Evolutionary conservation across 805 yeast species (phyloP), one percentile per base, ranked within the genome.

Genomic region (Blastobotrys terrestris): DNA sequence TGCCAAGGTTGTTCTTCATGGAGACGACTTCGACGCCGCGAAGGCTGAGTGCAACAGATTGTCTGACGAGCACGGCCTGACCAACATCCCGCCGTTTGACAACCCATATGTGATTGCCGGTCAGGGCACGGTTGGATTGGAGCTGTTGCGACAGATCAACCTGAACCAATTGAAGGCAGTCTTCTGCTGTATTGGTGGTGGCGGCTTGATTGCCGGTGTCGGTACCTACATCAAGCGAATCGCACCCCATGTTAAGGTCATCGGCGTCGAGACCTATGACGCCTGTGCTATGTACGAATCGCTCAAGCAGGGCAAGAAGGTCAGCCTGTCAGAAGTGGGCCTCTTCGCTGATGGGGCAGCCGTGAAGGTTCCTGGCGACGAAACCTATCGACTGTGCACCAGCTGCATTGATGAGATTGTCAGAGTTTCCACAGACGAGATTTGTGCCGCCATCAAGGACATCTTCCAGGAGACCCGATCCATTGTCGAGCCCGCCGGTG

Each of bases 81-180:
- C 94, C 3, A 85, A 89, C 62, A 87, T 94, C 45, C 99, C 99
- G n/a, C 99, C 99, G 0, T 94, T 94, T 67, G 96, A 94, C 65
- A 97, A 94, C 65, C 99, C 99, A 1, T 88, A 84, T 61, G 97
- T 94, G 58, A 89, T 94, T 70, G 99, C 99, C 6, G 99, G 99
- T 20, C 99, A 94, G 70, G 99, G 98, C 55, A 94, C 99, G 21
- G 84, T 92, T 57, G 99, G 96, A 2, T 79, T 91, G 80, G 99
- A 94, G 70, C 73, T 94, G 21, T 72, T 94, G 52, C 81, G 97
- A 67, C 99, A 94, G 72, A 77, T 90, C 35, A 83, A 88, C 58
- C 75, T 84, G 48, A 81, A 83, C 52, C 83, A 84, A 56, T 76
- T 92, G 59, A 80, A 79, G 60, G 98, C 98, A 1, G 85, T 94